Evolutionary conservation across 2,329 filamentous ascomycete species (phyloP).

Genomic region (Clarireedia hainanense): DNA sequence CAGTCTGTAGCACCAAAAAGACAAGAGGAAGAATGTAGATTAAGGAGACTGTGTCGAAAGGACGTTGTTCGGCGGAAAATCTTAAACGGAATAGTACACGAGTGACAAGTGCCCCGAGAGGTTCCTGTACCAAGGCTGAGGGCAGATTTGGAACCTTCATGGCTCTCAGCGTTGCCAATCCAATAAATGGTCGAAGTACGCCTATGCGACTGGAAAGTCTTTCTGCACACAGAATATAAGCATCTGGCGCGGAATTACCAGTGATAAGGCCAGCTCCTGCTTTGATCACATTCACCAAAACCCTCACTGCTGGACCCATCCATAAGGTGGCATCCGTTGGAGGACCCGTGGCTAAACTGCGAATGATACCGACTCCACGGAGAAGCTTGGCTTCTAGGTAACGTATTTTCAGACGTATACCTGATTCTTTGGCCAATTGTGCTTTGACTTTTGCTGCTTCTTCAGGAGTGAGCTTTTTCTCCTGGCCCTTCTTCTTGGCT

Average conservation of each 20-base stretch:
- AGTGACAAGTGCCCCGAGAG: constrained; percentile 77
- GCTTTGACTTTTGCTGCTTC: constrained; percentile 86
- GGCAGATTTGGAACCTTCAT: constrained; percentile 67
- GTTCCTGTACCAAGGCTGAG: constrained; percentile 65
- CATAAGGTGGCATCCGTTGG: constrained; percentile 84
- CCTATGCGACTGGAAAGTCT: constrained; percentile 69
- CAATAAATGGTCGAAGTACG: constrained; percentile 71
- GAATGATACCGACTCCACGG: constrained; percentile 80
- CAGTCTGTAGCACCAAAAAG: constrained; percentile 68
- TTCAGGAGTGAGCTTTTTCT: constrained; percentile 84
- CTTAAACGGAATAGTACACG: constrained; percentile 84
- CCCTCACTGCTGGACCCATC: constrained; percentile 74
- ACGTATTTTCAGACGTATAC: constrained; percentile 66
- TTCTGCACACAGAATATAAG: constrained; percentile 73
- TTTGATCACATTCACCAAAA: constrained; percentile 66
- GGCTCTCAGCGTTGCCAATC: constrained; percentile 76
- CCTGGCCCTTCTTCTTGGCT: constrained; percentile 85
- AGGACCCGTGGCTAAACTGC: constrained; percentile 72
- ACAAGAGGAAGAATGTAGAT: constrained; percentile 82
- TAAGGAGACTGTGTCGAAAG: constrained; percentile 80
- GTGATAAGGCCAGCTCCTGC: constrained; percentile 76
- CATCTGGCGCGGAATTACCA: constrained; percentile 67
- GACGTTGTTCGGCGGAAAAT: constrained; percentile 87
- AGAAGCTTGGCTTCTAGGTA: constrained; percentile 62
- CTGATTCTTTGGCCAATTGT: constrained; percentile 79